Evolutionary conservation across 2,329 filamentous ascomycete species (phyloP).

Genomic region (Didymella glomerata): DNA sequence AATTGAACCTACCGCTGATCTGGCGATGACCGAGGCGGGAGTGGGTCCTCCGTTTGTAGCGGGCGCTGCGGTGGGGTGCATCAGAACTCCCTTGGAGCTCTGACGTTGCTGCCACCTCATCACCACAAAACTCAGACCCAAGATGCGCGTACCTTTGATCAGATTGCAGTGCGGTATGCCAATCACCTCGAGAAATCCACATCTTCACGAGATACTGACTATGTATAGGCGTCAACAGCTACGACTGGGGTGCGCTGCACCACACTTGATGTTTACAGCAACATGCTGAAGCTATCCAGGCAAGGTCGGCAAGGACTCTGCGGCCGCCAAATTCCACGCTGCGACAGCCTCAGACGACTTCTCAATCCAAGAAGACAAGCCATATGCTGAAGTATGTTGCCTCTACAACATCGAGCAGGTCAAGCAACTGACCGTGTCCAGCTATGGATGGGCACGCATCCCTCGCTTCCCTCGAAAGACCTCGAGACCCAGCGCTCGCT

Average conservation of each 20-base stretch:
- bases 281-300: slow-evolving; percentile 58
- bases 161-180: slow-evolving; percentile 76
- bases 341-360: slow-evolving; percentile 82
- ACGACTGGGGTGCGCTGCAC: slow-evolving; percentile 81
- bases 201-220: slow-evolving; percentile 29
- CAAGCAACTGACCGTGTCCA: slow-evolving; percentile 52
- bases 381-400: slow-evolving; percentile 82
- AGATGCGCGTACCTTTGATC: slow-evolving; percentile 73
- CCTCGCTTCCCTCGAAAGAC: slow-evolving; percentile 93
- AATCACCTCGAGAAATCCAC: slow-evolving; percentile 17
- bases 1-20: slow-evolving; percentile 30
- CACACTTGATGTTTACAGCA: slow-evolving; percentile 31
- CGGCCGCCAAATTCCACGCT: slow-evolving; percentile 87
- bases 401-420: background rate
- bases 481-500: slow-evolving; percentile 83
- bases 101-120: slow-evolving; percentile 24
- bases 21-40: slow-evolving; percentile 17
- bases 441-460: slow-evolving; percentile 99
- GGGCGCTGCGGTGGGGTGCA: slow-evolving; percentile 22
- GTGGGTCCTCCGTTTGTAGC: slow-evolving; percentile 21
- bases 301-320: slow-evolving; percentile 86
- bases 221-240: slow-evolving; percentile 89
- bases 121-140: slow-evolving; percentile 26
- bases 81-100: slow-evolving; percentile 27
- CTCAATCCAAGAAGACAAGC: slow-evolving; percentile 82